Evolutionary conservation across 257 asterid species (phyloP).

Genomic region (Jaltomata sinuosa): DNA sequence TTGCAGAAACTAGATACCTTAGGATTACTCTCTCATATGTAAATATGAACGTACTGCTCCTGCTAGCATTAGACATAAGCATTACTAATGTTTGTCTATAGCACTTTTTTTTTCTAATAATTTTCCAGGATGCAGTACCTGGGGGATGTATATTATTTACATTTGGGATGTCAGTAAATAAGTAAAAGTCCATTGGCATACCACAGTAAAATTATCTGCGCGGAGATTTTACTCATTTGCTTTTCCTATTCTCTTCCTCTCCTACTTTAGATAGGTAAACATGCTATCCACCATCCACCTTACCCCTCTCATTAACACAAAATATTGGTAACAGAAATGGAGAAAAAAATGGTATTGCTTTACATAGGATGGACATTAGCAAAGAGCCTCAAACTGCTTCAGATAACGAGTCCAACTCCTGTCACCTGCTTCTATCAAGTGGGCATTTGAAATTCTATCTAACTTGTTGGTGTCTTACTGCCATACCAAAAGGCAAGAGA

Average conservation of each 20-base stretch:
- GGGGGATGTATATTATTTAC: too few relatives aligned
- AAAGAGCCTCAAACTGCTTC: background rate
- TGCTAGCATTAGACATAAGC: background rate
- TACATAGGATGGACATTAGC: background rate
- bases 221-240: background rate
- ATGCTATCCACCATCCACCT: background rate
- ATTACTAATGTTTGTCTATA: background rate
- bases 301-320: background rate
- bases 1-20: constrained; percentile 8
- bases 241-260: background rate
- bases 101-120: too few relatives aligned
- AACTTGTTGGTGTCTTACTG: background rate
- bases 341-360: background rate
- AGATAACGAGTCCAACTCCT: background rate
- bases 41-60: background rate
- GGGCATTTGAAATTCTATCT: background rate
- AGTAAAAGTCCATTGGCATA: background rate
- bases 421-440: background rate
- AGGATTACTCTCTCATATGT: background rate
- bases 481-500: background rate
- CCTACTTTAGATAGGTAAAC: background rate
- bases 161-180: background rate
- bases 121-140: too few relatives aligned
- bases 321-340: background rate
- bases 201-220: background rate